Conservation (phyloP, 179 eudicot species). For the Silene coronaria region DNA sequence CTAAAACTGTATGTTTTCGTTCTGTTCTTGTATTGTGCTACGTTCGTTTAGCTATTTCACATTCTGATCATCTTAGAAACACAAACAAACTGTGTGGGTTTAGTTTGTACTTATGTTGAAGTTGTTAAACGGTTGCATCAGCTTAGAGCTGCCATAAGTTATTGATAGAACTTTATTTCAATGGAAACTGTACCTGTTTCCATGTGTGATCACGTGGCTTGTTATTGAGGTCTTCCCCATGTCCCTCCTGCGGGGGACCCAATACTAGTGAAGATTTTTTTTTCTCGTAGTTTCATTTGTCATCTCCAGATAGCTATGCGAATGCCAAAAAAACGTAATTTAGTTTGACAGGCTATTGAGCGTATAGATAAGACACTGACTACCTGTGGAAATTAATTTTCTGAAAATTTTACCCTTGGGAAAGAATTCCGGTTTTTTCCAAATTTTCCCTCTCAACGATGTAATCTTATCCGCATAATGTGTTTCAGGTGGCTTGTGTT, state of each 20-base stretch:
- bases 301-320: not conserved
- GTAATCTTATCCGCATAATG: conserved; percentile 9
- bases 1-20: conserved; percentile 60
- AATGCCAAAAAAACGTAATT: not conserved
- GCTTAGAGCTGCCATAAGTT: not conserved
- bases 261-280: no score
- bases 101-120: not conserved
- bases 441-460: not conserved
- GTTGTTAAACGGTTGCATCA: no score
- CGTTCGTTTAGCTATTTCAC: not conserved
- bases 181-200: not conserved
- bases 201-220: not conserved
- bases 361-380: not conserved
- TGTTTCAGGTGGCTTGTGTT: conserved; percentile 81
- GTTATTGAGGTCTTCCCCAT: not conserved
- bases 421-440: not conserved
- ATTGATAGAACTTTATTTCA: not conserved
- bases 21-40: not conserved
- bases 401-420: no score
- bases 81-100: not conserved
- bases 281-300: no score
- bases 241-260: not conserved
- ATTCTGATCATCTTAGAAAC: not conserved
- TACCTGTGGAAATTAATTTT: no score
- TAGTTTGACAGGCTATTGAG: conserved; percentile 7